A percentile compares a stretch with the other conserved stretches of the same genome.
Conservation (phyloP, 441 rosid genomes). For the Gossypium aridum region DNA sequence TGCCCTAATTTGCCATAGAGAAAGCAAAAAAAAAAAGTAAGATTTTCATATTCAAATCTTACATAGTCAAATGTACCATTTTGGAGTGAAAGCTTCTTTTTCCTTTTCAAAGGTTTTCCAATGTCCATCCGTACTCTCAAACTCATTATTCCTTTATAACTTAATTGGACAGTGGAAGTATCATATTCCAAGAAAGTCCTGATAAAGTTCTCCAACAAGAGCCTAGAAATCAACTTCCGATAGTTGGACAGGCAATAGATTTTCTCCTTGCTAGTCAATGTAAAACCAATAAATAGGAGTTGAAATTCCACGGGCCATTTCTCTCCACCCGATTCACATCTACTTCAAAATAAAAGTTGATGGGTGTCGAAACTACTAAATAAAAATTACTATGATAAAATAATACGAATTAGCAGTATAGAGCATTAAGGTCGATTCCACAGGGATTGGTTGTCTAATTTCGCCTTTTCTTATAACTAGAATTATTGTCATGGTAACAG, state of each 20-base stretch:
- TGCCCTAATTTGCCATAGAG: not conserved
- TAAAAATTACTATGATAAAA: no score
- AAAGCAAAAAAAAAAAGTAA: not conserved
- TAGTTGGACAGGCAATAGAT: not conserved
- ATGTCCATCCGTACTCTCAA: not conserved
- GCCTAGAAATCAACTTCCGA: not conserved
- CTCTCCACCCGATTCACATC: not conserved
- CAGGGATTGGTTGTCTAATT: no score
- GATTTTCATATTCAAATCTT: not conserved
- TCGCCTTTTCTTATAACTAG: no score
- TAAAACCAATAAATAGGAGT: not conserved
- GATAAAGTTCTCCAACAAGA: not conserved
- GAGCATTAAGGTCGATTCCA: no score
- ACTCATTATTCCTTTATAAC: not conserved
- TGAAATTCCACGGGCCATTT: not conserved
- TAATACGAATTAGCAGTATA: no score
- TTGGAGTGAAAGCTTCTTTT: not conserved
- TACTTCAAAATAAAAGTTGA: not conserved
- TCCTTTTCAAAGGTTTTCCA: not conserved
- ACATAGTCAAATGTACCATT: not conserved
- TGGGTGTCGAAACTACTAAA: no score
- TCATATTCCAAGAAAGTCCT: not conserved
- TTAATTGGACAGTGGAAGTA: no score
- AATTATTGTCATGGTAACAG: no score
- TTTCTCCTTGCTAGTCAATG: not conserved